Evolutionary conservation across 148 eudicot species (phyloP), one percentile per base, ranked within the genome.

Genomic region (Linanthus parryae): DNA sequence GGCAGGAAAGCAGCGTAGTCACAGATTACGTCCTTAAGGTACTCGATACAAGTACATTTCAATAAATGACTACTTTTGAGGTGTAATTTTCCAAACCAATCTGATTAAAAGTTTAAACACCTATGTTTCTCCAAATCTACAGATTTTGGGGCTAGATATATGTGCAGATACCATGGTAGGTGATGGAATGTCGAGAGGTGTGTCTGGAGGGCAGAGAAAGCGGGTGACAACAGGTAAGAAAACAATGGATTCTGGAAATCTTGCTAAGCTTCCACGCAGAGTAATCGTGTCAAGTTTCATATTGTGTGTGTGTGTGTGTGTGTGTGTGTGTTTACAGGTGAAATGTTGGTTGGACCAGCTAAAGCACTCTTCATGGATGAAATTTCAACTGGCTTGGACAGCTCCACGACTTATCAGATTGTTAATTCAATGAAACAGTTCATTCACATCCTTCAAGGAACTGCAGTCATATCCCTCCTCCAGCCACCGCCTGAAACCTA

Each of bases 11-110:
- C 22, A 90, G 74, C 74, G 80, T 85, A 16, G 79, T 78, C 0
- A 85, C 83, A 52, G 86, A 90, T 37, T 90, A 85, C 58, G 62
- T 83, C 61, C 69, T 90, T 42, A 90, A 90, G 97, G 95, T 73
- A 57, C 45, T 4, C 15, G 27, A 25, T 48, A 13, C 5, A 5
- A n/a, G n/a, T n/a, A n/a, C n/a, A n/a, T n/a, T n/a, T n/a, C n/a
- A n/a, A n/a, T n/a, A n/a, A n/a, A n/a, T n/a, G n/a, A n/a, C n/a
- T n/a, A n/a, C n/a, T n/a, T n/a, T n/a, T n/a, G n/a, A n/a, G n/a
- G n/a, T n/a, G n/a, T n/a, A n/a, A n/a, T n/a, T n/a, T n/a, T n/a
- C n/a, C n/a, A n/a, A n/a, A n/a, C n/a, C n/a, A n/a, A n/a, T n/a
- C n/a, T n/a, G n/a, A n/a, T n/a, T n/a, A n/a, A n/a, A n/a, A n/a